Base-by-base conservation (phyloP, 352 stramenopile genomes). In the Globisporangium nagaii region DNA sequence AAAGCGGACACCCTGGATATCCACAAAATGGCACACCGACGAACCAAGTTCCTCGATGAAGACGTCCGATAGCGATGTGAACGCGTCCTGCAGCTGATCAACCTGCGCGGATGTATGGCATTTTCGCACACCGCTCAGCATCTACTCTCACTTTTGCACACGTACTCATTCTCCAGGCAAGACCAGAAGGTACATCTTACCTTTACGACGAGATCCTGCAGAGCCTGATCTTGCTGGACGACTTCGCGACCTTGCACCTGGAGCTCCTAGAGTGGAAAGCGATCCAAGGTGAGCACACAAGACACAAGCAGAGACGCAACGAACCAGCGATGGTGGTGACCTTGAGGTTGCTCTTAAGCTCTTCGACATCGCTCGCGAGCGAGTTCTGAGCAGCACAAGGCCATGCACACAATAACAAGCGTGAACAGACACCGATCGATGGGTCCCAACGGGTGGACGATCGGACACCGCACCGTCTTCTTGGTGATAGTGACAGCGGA, bases 401-500 rank as follows among this genome's bases (percentile, higher is more conserved):
- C 9, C 34, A 39, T 1, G 6, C 10, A 39, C 12, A 39, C 19
- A 8, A 30, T 22, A 10, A 27, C n/a, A 42, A 24, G 12, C n/a
- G n/a, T n/a, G n/a, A n/a, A n/a, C n/a, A n/a, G 1, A 40, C 2
- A 43, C n/a, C 7, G n/a, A n/a, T n/a, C n/a, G n/a, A n/a, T 28
- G 42, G 2, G 30, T 36, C 24, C n/a, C 15, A 32, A 24, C 5
- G 15, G n/a, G 15, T 32, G 20, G 13, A 15, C 2, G 1, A 34
- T n/a, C 20, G 4, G n/a, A n/a, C 9, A 28, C 57, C 65, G 6
- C 30, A 84, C 73, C 22, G 73, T 84, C 45, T 81, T 83, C 52
- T 84, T 85, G 9, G 73, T 84, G 4, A 87, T 56, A 6, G 76
- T 76, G 50, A 75, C 70, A 3, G 71, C 62, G 1, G 73, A 84